These are phyloP conservation scores for Tulasnella sp. DNA, from an alignment of 768 basidiomycete genomes.

Conservation along the genomic window DNA sequence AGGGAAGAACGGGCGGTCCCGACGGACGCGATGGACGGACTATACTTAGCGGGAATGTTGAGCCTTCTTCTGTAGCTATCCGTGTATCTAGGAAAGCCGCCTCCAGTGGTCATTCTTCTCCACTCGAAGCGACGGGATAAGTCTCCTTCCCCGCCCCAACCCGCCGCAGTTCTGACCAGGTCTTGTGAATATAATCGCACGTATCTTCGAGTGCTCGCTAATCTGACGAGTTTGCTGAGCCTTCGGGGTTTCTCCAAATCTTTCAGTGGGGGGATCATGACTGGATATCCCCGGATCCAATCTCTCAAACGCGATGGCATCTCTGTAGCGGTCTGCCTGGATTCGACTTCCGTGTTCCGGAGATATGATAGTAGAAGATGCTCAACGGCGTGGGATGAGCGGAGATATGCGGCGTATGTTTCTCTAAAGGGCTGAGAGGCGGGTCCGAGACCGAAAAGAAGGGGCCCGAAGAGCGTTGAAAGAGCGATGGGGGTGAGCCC, in stretches of 20 bases:
- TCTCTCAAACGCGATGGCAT: constrained; percentile 80
- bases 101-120: constrained; percentile 44
- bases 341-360: constrained; percentile 55
- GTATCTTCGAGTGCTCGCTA: constrained; percentile 65
- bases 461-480: constrained; percentile 78
- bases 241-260: constrained; percentile 45
- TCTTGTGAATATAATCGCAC: constrained; percentile 84
- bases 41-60: constrained; percentile 40
- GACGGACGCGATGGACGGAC: constrained; percentile 10
- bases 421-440: constrained; percentile 32
- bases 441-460: constrained; percentile 71
- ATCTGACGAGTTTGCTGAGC: constrained; percentile 65
- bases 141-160: constrained; percentile 40
- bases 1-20: neutral
- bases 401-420: constrained; percentile 61
- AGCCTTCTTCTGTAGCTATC: constrained; percentile 68
- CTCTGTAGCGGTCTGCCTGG: constrained; percentile 36
- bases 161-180: constrained; percentile 53
- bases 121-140: constrained; percentile 60
- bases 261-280: constrained; percentile 56
- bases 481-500: constrained; percentile 88
- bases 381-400: constrained; percentile 77
- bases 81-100: constrained; percentile 52
- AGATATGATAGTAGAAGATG: constrained; percentile 88
- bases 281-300: constrained; percentile 84